Evolutionary conservation across 78 protist species (phyloP), one percentile per base, ranked within the genome.

Genomic region (Isochrysis galbana): DNA sequence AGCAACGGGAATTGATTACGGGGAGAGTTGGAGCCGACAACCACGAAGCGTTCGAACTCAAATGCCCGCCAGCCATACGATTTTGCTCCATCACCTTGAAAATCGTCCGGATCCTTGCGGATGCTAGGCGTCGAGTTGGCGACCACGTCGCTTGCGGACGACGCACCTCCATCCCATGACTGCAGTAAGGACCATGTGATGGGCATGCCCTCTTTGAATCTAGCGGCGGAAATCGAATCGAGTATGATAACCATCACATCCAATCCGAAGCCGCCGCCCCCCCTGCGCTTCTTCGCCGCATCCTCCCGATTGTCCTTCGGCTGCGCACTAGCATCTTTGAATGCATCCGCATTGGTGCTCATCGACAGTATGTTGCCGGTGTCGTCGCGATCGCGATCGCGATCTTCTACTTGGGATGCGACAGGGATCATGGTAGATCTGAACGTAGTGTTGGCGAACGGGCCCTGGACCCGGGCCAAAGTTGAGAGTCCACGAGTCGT

Each of bases 21-120:
- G 38, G 88, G 88, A 14, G 88, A 80, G 88, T 80, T 80, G 21
- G 88, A 32, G 88, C 88, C 88, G 38, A 80, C 88, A 46, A 44
- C 55, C 23, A 38, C 5, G 54, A 80, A 80, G 29, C 17, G 34
- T 10, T 25, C 34, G 29, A 44, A 80, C 29, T 17, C 29, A 41
- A 80, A 80, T 23, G 42, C 19, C 11, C 38, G 25, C 88, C 88
- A 80, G 25, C 88, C 88, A 61, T 7, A 3, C 10, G 67, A n/a
- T n/a, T n/a, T n/a, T n/a, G n/a, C n/a, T 54, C 67, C 32, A 19
- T 54, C 32, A 19, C 67, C 32, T 54, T 54, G 67, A 54, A 21
- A 19, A 54, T 10, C 32, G 10, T 54, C 32, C 67, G 19, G 67
- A 19, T 54, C 19, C 32, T 54, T 54, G 67, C 19, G 67, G 10